Conservation (phyloP, 1,284 basidiomycete species). For the Ganoderma multipileum region DNA sequence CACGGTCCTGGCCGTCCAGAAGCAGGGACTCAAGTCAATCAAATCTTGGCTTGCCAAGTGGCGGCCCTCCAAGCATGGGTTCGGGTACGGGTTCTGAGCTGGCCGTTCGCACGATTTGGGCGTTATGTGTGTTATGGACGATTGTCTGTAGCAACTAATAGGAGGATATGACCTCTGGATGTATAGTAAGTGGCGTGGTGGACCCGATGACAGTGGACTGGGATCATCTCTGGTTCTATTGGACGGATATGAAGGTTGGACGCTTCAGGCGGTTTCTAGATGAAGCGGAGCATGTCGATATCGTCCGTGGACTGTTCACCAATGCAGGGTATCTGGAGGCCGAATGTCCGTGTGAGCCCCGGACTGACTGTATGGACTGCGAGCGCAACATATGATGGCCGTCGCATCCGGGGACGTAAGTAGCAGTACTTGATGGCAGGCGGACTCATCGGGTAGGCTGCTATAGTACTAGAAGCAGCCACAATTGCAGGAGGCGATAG, state of each 20-base stretch:
- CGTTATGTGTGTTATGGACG: neutral
- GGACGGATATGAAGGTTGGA: conserved; percentile 5
- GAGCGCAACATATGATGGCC: neutral
- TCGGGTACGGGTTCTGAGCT: neutral
- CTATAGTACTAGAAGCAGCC: neutral
- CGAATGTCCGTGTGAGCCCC: neutral
- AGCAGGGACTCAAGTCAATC: conserved; percentile 50
- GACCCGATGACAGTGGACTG: neutral
- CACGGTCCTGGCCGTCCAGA: conserved; percentile 61
- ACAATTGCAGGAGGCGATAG: neutral
- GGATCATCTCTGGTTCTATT: neutral
- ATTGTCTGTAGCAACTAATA: neutral
- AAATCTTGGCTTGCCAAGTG: conserved; percentile 59
- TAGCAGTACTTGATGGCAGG: conserved; percentile 4
- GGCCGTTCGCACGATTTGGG: neutral
- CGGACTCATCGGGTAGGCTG: neutral
- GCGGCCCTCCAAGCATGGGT: conserved; percentile 28
- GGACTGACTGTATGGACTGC: neutral
- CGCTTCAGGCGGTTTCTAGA: neutral
- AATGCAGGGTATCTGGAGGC: neutral
- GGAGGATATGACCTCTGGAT: neutral
- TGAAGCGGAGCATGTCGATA: neutral
- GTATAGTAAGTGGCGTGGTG: neutral
- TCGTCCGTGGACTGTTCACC: neutral
- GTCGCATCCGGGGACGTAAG: neutral